Percentiles rank a stretch among this genome's conserved stretches.
Conservation (phyloP, 2,329 filamentous ascomycete species). For the Aspergillus pseudotamarii region DNA sequence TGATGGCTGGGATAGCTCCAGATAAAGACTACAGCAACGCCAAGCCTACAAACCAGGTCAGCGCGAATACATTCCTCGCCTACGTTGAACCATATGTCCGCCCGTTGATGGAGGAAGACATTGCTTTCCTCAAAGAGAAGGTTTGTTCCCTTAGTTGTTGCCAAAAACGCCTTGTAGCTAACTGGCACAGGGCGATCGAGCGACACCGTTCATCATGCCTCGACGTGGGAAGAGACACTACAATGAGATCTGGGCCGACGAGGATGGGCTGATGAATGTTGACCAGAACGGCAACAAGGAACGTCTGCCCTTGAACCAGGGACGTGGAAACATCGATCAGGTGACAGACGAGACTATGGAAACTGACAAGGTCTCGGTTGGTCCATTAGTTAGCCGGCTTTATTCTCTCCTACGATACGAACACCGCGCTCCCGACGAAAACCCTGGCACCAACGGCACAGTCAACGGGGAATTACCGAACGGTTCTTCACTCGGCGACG, state of each 20-base stretch:
- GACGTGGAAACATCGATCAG: conserved; percentile 81
- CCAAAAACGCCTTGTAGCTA: conserved; percentile 10
- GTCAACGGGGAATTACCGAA: conserved; percentile 55
- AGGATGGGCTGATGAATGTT: conserved; percentile 78
- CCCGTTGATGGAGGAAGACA: conserved; percentile 86
- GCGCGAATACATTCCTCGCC: conserved; percentile 87
- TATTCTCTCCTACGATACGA: conserved; percentile 82
- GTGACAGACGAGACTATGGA: conserved; percentile 85
- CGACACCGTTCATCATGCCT: conserved; percentile 82
- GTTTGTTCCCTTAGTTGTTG: conserved; percentile 38
- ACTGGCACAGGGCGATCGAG: conserved; percentile 67
- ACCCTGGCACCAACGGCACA: conserved; percentile 55
- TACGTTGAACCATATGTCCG: conserved; percentile 92
- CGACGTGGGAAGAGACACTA: conserved; percentile 84
- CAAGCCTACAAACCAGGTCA: conserved; percentile 92
- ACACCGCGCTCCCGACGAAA: conserved; percentile 57
- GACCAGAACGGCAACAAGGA: conserved; percentile 67
- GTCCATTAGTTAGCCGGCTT: conserved; percentile 80
- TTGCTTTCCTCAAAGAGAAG: conserved; percentile 87
- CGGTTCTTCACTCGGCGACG: conserved; percentile 51
- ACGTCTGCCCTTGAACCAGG: conserved; percentile 74
- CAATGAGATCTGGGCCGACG: conserved; percentile 88
- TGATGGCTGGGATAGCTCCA: conserved; percentile 85
- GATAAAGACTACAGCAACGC: conserved; percentile 95
- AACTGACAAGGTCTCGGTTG: conserved; percentile 85